phyloP scores from a whole-genome alignment of 306 rosid species.

The Arachis hypogaea region DNA sequence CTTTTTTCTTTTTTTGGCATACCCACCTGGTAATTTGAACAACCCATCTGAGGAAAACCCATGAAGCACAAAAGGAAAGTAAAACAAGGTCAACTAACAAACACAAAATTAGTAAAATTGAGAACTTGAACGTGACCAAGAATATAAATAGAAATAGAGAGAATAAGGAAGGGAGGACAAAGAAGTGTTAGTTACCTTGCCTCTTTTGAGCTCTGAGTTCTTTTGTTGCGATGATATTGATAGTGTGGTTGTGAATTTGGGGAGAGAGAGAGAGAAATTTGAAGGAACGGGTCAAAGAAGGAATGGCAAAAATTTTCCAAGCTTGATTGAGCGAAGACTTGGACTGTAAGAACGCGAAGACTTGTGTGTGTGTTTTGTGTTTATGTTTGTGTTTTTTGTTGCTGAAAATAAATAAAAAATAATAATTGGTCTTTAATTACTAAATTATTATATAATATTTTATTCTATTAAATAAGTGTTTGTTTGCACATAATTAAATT shows the following conservation, averaged over 20 bases:
- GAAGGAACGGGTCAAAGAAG: constrained; percentile 49
- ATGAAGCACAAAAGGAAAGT: constrained; percentile 25
- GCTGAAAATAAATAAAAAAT: no score
- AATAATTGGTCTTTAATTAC: no score
- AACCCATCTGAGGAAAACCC: constrained; percentile 23
- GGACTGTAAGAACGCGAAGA: constrained; percentile 34
- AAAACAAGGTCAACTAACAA: background rate
- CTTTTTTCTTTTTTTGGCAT: background rate
- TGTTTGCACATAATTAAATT: no score
- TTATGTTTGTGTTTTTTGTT: no score
- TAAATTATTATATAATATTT: no score
- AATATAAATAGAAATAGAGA: background rate
- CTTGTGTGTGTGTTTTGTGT: no score
- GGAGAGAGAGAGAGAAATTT: background rate
- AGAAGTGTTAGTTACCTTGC: background rate
- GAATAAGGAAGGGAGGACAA: background rate
- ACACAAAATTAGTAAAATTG: background rate
- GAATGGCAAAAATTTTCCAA: constrained; percentile 36
- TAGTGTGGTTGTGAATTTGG: constrained; percentile 13
- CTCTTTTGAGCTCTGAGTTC: background rate
- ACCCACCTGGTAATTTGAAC: constrained; percentile 33
- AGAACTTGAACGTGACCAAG: background rate
- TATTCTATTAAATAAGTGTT: no score
- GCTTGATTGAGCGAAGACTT: constrained; percentile 39
- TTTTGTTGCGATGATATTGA: background rate